phyloP scores from a whole-genome alignment of 768 basidiomycete genomes.

The Podaxis mareebaensis region DNA sequence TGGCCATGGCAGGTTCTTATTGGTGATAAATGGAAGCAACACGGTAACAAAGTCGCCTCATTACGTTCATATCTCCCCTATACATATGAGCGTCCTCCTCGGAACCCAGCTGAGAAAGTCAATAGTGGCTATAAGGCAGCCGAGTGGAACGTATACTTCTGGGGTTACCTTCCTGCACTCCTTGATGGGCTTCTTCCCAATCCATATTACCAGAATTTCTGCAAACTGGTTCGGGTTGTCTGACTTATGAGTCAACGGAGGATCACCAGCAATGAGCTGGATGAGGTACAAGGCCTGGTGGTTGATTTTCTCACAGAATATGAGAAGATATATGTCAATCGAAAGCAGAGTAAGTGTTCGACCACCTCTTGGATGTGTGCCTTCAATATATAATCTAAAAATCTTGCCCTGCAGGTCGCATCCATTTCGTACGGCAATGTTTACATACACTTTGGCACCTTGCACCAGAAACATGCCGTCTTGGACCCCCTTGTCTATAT shows the following conservation, averaged over 20 bases:
- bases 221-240: conserved; percentile 29
- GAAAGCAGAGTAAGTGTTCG: too few species aligned
- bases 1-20: too few species aligned
- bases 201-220: conserved; percentile 32
- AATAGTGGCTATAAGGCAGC: conserved; percentile 39
- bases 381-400: not conserved
- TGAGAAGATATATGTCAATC: not conserved
- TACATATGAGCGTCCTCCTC: conserved; percentile 29
- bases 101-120: conserved; percentile 34
- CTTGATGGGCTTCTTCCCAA: conserved; percentile 28
- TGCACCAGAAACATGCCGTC: conserved; percentile 19
- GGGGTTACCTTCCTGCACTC: conserved; percentile 33
- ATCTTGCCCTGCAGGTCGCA: not conserved
- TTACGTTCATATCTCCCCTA: conserved; percentile 23
- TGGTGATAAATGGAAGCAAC: conserved; percentile 30
- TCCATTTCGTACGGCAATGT: conserved; percentile 11
- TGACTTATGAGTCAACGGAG: conserved; percentile 13
- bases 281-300: not conserved
- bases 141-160: conserved; percentile 35
- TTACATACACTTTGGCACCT: conserved; percentile 25
- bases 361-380: too few species aligned
- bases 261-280: not conserved
- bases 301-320: conserved; percentile 8
- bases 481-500: conserved; percentile 14
- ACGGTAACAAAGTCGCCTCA: conserved; percentile 31